Conservation (phyloP, 495 filamentous ascomycete species). For the Lindgomyces ingoldianus region DNA sequence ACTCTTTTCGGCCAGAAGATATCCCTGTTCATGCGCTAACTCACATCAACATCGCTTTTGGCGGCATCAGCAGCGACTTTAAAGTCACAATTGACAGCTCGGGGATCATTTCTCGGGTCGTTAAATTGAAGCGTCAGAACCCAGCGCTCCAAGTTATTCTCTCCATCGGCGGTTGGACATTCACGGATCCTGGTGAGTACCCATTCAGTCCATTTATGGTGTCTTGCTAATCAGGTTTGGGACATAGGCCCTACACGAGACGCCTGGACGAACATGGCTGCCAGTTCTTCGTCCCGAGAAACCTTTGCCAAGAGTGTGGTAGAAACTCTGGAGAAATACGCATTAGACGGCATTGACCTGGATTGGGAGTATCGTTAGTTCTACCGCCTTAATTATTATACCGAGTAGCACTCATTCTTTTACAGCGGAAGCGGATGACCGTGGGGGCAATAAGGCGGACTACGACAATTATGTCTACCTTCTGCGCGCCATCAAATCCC, state of each 20-base stretch:
- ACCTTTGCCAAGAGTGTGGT: constrained; percentile 50
- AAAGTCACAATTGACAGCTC: neutral
- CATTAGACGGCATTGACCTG: constrained; percentile 59
- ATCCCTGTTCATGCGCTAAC: neutral
- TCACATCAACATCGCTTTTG: neutral
- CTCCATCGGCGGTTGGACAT: constrained; percentile 17
- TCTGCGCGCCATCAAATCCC: constrained; percentile 48
- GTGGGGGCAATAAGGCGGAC: constrained; percentile 48
- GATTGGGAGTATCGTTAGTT: constrained; percentile 57
- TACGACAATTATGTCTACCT: constrained; percentile 48
- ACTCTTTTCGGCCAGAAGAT: neutral
- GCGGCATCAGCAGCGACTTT: neutral
- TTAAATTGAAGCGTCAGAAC: neutral
- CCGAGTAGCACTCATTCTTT: neutral
- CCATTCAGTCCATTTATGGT: too few species aligned
- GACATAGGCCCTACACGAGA: neutral
- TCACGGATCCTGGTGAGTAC: constrained; percentile 17
- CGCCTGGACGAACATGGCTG: neutral
- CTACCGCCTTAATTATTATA: neutral
- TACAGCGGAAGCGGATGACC: constrained; percentile 41
- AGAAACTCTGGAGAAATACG: constrained; percentile 50
- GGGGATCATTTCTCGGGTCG: neutral
- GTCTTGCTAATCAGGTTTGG: too few species aligned
- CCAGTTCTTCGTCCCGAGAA: constrained; percentile 35
- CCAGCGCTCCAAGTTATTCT: neutral